These are phyloP conservation scores for Calocybe cyanea DNA, from an alignment of 768 basidiomycete genomes.

Conservation along the genomic window DNA sequence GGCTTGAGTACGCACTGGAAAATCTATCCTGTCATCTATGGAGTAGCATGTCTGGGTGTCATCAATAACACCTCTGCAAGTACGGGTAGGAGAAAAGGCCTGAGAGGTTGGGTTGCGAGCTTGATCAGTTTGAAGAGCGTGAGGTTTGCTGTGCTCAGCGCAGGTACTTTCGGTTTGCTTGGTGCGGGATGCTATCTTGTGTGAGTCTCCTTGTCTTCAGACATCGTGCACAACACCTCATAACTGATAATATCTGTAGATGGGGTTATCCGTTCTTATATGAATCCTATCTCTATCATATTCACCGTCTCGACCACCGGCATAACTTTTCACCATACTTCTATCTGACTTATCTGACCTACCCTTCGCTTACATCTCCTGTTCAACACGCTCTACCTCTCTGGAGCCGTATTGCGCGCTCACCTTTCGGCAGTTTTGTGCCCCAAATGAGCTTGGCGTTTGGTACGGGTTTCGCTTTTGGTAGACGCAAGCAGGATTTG, in stretches of 20 bases:
- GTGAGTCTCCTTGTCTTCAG: constrained; percentile 37
- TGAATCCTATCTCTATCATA: constrained; percentile 92
- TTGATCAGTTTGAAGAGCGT: constrained; percentile 50
- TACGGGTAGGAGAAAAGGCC: constrained; percentile 6
- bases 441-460: constrained; percentile 78
- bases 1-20: constrained; percentile 94
- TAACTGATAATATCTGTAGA: constrained; percentile 35
- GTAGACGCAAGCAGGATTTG: constrained; percentile 52
- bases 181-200: constrained; percentile 67
- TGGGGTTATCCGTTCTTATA: constrained; percentile 94
- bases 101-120: constrained; percentile 30
- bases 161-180: constrained; percentile 60
- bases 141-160: constrained; percentile 68
- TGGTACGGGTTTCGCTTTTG: constrained; percentile 71
- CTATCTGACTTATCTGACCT: constrained; percentile 88
- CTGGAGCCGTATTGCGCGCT: constrained; percentile 49
- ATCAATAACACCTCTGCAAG: constrained; percentile 26
- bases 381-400: constrained; percentile 62
- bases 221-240: neutral
- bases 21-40: constrained; percentile 93
- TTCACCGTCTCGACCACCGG: constrained; percentile 88
- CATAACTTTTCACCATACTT: constrained; percentile 99
- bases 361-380: constrained; percentile 88
- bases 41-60: constrained; percentile 66
- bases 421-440: constrained; percentile 77